These are phyloP conservation scores for Pleurotus salmoneostramineus DNA, from an alignment of 768 basidiomycete genomes.

Conservation along the genomic window DNA sequence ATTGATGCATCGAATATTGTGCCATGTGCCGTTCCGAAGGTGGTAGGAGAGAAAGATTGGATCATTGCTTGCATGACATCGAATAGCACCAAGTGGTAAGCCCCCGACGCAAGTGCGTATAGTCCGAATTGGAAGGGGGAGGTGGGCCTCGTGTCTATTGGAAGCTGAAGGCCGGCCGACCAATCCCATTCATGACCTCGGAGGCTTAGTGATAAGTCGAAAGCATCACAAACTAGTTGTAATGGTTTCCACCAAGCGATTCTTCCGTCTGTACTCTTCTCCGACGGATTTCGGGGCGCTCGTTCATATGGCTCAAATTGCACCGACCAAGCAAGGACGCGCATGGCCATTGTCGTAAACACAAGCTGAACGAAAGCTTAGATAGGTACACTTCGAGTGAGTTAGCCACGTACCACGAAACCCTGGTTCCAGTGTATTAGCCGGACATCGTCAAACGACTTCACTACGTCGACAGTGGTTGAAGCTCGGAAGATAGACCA, in stretches of 20 bases:
- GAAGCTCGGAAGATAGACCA: constrained; percentile 38
- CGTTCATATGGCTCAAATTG: constrained; percentile 26
- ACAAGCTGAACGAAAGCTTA: constrained; percentile 26
- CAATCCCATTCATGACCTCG: constrained; percentile 64
- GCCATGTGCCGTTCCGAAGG: constrained; percentile 33
- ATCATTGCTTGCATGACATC: constrained; percentile 42
- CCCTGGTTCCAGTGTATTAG: constrained; percentile 41
- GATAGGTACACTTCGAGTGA: not conserved
- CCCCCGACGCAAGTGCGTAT: constrained; percentile 26
- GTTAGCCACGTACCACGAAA: constrained; percentile 31
- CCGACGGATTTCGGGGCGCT: not conserved
- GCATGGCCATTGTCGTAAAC: constrained; percentile 30
- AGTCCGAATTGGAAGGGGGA: constrained; percentile 33
- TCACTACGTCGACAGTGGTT: constrained; percentile 39
- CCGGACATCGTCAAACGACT: constrained; percentile 24
- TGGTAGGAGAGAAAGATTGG: constrained; percentile 41
- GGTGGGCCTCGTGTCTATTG: constrained; percentile 37
- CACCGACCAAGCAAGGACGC: constrained; percentile 37
- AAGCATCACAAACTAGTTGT: constrained; percentile 30
- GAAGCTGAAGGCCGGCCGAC: constrained; percentile 39
- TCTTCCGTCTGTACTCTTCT: constrained; percentile 1
- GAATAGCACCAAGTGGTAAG: constrained; percentile 32
- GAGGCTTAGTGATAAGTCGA: constrained; percentile 46
- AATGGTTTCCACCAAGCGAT: not conserved
- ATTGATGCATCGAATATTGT: constrained; percentile 39